Evolutionary conservation across 129 eudicot species (phyloP).

Genomic region (Artemisia annua): DNA sequence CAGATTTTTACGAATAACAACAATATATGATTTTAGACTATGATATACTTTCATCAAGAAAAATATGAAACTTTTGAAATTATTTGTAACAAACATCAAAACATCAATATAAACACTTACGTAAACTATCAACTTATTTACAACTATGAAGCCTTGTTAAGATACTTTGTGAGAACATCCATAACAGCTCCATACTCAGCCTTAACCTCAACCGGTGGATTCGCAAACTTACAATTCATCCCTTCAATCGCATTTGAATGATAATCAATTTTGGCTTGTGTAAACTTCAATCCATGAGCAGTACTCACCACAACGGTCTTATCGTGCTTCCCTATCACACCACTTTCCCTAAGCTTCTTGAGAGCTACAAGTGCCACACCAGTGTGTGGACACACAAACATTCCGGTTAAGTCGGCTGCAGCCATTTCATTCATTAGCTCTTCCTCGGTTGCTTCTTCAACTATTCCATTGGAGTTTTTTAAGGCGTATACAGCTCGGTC

Average conservation of each 20-base stretch:
- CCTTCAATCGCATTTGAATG: not conserved
- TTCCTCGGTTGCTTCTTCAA: not conserved
- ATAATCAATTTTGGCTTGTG: not conserved
- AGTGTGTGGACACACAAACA: no score
- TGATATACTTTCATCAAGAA: no score
- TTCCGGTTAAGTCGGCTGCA: not conserved
- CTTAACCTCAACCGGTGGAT: not conserved
- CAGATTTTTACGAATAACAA: no score
- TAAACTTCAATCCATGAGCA: not conserved
- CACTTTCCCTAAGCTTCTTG: not conserved
- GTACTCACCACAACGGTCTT: conserved; percentile 1
- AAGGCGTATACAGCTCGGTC: not conserved
- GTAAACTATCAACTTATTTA: no score
- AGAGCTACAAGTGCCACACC: not conserved
- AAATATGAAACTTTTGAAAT: no score
- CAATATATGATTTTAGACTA: no score
- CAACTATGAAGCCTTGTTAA: no score
- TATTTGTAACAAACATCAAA: no score
- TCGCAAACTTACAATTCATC: not conserved
- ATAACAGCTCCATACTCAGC: no score
- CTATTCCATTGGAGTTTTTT: not conserved
- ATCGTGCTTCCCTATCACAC: not conserved
- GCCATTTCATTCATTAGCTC: not conserved
- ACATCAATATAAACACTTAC: no score
- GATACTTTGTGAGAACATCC: no score